Conservation (phyloP, 805 yeast genomes). For the Teunomyces funiuensis region DNA sequence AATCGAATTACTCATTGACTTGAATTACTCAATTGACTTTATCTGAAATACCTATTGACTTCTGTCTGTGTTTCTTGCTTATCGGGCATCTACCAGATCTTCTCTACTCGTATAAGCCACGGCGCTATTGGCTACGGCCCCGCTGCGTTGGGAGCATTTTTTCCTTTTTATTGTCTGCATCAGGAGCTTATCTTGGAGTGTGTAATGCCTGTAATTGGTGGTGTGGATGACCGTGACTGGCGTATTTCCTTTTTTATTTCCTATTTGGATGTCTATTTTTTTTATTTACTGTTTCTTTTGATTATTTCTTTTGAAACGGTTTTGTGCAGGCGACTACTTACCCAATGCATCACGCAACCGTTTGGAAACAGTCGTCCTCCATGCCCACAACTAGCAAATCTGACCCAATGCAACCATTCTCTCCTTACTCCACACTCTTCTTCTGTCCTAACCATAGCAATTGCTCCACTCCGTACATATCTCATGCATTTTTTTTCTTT, state of each 20-base stretch:
- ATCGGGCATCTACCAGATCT: too few relatives aligned
- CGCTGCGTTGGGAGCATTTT: not conserved
- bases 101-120: not conserved
- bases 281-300: not conserved
- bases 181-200: not conserved
- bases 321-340: constrained; percentile 1
- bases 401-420: not conserved
- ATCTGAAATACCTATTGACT: too few relatives aligned
- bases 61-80: too few relatives aligned
- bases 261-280: not conserved
- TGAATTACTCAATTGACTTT: too few relatives aligned
- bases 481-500: constrained; percentile 1
- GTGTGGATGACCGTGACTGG: not conserved
- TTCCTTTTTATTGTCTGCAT: too few relatives aligned
- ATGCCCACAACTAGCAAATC: not conserved
- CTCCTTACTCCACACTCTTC: too few relatives aligned
- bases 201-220: not conserved
- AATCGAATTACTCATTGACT: too few relatives aligned
- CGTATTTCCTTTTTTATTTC: constrained; percentile 2
- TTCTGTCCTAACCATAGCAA: too few relatives aligned
- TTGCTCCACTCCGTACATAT: too few relatives aligned
- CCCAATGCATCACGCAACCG: not conserved
- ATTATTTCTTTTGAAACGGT: constrained; percentile 4
- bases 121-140: not conserved
- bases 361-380: too few relatives aligned